Conservation (phyloP, 805 yeast genomes). For the Lachancea fermentati region DNA sequence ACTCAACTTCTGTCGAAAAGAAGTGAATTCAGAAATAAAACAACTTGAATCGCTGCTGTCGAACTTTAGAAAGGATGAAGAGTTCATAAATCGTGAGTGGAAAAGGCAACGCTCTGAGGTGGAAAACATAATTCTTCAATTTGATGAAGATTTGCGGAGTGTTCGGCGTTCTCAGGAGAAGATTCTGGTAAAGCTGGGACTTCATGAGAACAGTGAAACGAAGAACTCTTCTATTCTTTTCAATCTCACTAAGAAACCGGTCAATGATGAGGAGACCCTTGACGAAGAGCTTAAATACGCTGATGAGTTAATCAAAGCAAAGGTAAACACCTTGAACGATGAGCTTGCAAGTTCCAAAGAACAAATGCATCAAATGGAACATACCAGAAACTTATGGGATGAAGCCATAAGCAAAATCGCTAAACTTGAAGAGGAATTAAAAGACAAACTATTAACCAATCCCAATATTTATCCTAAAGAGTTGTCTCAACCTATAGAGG, state of each 20-base stretch:
- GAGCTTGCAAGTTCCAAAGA: conserved; percentile 22
- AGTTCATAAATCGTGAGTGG: conserved; percentile 22
- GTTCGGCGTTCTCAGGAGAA: conserved; percentile 12
- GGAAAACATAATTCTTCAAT: conserved; percentile 10
- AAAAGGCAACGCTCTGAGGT: conserved; percentile 13
- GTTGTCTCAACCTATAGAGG: conserved; percentile 1
- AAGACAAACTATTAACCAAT: conserved; percentile 3
- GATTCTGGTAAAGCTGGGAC: conserved; percentile 16
- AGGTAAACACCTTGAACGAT: conserved; percentile 19
- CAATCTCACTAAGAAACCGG: conserved; percentile 9
- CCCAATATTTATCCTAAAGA: conserved; percentile 2
- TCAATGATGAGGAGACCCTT: conserved; percentile 9
- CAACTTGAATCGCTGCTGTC: conserved; percentile 19
- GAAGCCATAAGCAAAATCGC: conserved; percentile 17
- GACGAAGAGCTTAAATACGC: conserved; percentile 19
- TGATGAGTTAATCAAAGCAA: conserved; percentile 23
- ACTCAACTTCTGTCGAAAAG: conserved; percentile 10
- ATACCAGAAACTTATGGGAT: conserved; percentile 21
- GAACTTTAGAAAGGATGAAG: conserved; percentile 21
- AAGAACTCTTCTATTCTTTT: conserved; percentile 9
- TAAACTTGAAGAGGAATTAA: conserved; percentile 19
- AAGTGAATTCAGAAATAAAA: conserved; percentile 15
- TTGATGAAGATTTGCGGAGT: conserved; percentile 13
- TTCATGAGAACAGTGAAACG: conserved; percentile 3
- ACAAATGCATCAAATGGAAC: conserved; percentile 13